These are phyloP conservation scores for Lasiodiplodia gonubiensis DNA, from an alignment of 2,329 filamentous ascomycete species.

Conservation along the genomic window DNA sequence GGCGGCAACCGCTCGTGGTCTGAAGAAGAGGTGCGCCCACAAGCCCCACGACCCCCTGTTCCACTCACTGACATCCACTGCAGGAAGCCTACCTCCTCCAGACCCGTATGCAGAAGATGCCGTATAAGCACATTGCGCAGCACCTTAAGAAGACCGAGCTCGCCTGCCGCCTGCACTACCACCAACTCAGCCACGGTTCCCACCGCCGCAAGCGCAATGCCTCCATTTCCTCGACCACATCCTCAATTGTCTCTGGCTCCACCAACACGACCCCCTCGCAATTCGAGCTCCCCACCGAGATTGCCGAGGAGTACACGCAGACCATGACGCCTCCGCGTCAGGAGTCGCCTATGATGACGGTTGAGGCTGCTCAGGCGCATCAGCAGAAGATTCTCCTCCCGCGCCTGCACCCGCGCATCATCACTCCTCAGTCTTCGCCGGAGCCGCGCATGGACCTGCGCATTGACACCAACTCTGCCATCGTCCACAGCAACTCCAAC, in stretches of 20 bases:
- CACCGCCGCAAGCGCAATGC: constrained; percentile 78
- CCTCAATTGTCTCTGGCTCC: constrained; percentile 39
- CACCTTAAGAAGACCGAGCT: constrained; percentile 88
- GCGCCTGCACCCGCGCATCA: constrained; percentile 59
- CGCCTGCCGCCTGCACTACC: constrained; percentile 84
- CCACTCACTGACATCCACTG: constrained; percentile 32
- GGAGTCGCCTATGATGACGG: constrained; percentile 45
- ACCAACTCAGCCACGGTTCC: constrained; percentile 82
- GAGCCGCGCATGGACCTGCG: constrained; percentile 49
- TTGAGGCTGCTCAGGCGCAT: constrained; percentile 37
- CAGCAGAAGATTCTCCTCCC: constrained; percentile 62
- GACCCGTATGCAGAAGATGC: constrained; percentile 85
- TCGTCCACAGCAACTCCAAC: constrained; percentile 1
- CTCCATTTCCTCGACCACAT: constrained; percentile 66
- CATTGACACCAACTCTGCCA: constrained; percentile 48
- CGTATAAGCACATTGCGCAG: constrained; percentile 86
- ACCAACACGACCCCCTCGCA: constrained; percentile 38
- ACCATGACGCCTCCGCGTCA: constrained; percentile 47
- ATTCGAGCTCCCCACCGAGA: constrained; percentile 31
- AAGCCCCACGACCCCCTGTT: background rate
- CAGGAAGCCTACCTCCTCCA: constrained; percentile 84
- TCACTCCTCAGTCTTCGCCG: constrained; percentile 46
- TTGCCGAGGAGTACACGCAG: constrained; percentile 36
- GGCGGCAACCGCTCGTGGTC: constrained; percentile 83
- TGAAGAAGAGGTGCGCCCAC: constrained; percentile 73